Evolutionary conservation across 1,139 yeast species (phyloP), one percentile per base, ranked within the genome.

Genomic region (Debaryomyces singareniensis): DNA sequence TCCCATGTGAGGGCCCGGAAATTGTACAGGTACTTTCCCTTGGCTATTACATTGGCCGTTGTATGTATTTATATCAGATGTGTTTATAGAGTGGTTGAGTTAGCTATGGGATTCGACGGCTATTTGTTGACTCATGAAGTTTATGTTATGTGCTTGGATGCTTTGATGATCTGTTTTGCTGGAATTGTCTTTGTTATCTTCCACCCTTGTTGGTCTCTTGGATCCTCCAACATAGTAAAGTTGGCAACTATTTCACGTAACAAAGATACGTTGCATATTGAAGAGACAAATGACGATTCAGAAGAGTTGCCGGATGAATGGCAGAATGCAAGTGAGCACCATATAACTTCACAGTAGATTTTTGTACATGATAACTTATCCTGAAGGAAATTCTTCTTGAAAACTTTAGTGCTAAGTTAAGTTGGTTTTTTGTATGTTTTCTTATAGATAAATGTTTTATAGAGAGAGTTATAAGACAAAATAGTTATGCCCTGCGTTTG

Each of bases 41-140:
- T 62, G 21, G 78, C 71, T 2, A 52, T 78, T 12, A 61, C 79
- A 0, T 29, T 60, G 6, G 66, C 83, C 1, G 78, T 80, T 2
- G 18, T 78, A 6, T 69, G 73, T 9, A 68, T 86, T 25, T 82
- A 72, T 44, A 68, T 75, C 31, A 75, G 96, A 54, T 83, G 93
- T 51, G 63, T 82, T 24, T 89, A 85, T 55, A 73, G 96, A 56
- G 77, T 86, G 32, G 73, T 77, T 13, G 96, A 89, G 53, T 67
- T 87, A 36, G 63, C 80, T 3, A 74, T 79, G 45, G 96, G 96
- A 11, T 87, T 87, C 76, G 31, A 45, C 4, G 95, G 96, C 0
- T 70, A 64, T 38, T 61, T 87, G 40, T 78, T 85, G 34, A 55
- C 61, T 1, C 78, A 78, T 44, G 97, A 91, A 55, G 68, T 69